Percentiles rank a stretch among this genome's conserved stretches.
Conservation (phyloP, 2,329 filamentous ascomycete species). For the Colletotrichum zoysiae region DNA sequence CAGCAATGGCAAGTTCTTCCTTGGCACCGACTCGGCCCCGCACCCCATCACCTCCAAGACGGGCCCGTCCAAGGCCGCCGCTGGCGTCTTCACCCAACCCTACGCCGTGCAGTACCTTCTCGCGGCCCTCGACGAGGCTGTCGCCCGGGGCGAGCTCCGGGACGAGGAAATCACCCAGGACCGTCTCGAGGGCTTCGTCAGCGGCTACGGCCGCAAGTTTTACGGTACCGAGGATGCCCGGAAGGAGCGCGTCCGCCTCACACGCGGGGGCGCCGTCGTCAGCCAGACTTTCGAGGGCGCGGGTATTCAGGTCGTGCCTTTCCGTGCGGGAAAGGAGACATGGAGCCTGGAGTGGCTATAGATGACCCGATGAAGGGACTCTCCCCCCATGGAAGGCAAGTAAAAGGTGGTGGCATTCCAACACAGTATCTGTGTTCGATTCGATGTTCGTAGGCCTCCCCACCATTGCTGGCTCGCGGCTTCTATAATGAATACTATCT, state of each 20-base stretch:
- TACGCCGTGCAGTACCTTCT: conserved; percentile 76
- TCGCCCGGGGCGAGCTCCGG: conserved; percentile 63
- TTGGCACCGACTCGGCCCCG: conserved; percentile 79
- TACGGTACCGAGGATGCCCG: conserved; percentile 64
- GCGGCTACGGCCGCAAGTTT: conserved; percentile 65
- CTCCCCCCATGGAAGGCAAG: neutral
- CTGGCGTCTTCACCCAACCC: conserved; percentile 85
- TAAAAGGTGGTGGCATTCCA: neutral
- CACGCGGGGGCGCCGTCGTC: conserved; percentile 67
- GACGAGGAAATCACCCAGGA: conserved; percentile 67
- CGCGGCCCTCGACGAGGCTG: conserved; percentile 63
- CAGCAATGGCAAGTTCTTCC: conserved; percentile 77
- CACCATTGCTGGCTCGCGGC: conserved; percentile 27
- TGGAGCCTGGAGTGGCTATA: conserved; percentile 65
- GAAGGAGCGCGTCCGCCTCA: conserved; percentile 68
- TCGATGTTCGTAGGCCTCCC: neutral
- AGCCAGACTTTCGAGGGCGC: conserved; percentile 65
- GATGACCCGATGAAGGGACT: neutral
- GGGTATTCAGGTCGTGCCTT: conserved; percentile 74
- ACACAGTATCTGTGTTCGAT: neutral
- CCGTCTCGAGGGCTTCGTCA: conserved; percentile 66
- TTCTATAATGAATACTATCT: conserved; percentile 40
- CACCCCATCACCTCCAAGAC: conserved; percentile 71
- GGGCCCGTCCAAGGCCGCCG: conserved; percentile 65
- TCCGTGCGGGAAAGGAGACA: conserved; percentile 71